Evolutionary conservation across 1,284 basidiomycete species (phyloP).

Genomic region (Nidula niveotomentosa): DNA sequence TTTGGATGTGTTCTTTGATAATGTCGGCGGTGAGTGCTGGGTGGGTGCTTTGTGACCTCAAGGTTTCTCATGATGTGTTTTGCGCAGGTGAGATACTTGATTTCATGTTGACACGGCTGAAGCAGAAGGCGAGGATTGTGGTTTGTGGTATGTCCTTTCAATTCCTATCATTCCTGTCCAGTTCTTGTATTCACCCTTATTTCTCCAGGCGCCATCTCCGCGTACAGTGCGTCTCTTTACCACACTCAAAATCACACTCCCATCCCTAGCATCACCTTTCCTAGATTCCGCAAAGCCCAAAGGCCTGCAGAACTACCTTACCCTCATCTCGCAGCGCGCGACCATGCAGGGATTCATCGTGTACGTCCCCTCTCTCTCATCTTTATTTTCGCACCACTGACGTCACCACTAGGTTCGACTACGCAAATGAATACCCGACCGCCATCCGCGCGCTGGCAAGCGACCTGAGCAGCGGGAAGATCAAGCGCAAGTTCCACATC

Average conservation of each 20-base stretch:
- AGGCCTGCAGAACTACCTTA: slow-evolving; percentile 60
- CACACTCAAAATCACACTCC: not conserved
- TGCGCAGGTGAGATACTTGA: slow-evolving; percentile 67
- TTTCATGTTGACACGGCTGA: slow-evolving; percentile 71
- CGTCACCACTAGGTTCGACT: slow-evolving; percentile 57
- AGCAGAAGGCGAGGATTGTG: slow-evolving; percentile 76
- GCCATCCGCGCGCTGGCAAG: slow-evolving; percentile 55
- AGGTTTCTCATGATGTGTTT: not conserved
- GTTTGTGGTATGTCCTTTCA: slow-evolving; percentile 39
- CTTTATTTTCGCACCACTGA: slow-evolving; percentile 4
- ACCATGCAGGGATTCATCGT: slow-evolving; percentile 85
- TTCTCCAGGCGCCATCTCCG: slow-evolving; percentile 72
- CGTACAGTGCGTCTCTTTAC: slow-evolving; percentile 50
- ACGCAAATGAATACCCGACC: slow-evolving; percentile 50
- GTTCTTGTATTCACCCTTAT: not conserved
- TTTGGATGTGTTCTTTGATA: slow-evolving; percentile 85
- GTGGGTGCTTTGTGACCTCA: not conserved
- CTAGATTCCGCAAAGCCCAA: slow-evolving; percentile 54
- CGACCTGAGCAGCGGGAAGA: slow-evolving; percentile 65
- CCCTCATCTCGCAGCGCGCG: slow-evolving; percentile 76
- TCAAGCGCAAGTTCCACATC: slow-evolving; percentile 83
- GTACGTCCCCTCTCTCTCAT: slow-evolving; percentile 34
- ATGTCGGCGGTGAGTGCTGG: slow-evolving; percentile 66
- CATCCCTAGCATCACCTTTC: slow-evolving; percentile 1
- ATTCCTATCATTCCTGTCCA: not conserved